phyloP scores from a whole-genome alignment of 1,284 basidiomycete species.

The Ustilago shanxiensis region DNA sequence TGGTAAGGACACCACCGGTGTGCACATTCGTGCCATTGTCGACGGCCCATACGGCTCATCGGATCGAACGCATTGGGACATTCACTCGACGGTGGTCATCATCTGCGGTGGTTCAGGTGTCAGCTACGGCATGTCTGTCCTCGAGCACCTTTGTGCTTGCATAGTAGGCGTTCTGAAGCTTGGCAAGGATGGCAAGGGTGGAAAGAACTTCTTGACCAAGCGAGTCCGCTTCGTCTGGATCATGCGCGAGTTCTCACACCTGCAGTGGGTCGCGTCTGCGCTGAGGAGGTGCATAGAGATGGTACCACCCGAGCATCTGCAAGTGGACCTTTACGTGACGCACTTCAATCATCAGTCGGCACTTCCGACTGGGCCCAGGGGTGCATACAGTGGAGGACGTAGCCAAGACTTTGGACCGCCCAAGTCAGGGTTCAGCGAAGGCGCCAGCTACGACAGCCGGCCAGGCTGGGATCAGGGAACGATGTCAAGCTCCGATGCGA shows the following conservation, averaged over 20 bases:
- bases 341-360: conserved; percentile 58
- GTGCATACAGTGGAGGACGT: conserved; percentile 10
- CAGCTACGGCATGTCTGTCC: conserved; percentile 79
- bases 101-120: conserved; percentile 85
- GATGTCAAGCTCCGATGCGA: conserved; percentile 14
- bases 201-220: conserved; percentile 73
- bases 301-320: conserved; percentile 76
- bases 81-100: conserved; percentile 77
- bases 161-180: conserved; percentile 71
- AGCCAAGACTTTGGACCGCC: conserved; percentile 16
- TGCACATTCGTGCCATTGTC: conserved; percentile 77
- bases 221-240: conserved; percentile 87
- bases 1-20: conserved; percentile 72
- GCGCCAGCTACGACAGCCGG: conserved; percentile 18
- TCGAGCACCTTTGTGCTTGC: conserved; percentile 79
- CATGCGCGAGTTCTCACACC: conserved; percentile 82
- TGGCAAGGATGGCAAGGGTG: conserved; percentile 61
- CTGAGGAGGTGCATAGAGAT: conserved; percentile 79
- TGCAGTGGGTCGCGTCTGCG: conserved; percentile 83
- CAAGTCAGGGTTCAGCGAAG: conserved; percentile 15
- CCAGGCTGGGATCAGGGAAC: conserved; percentile 8
- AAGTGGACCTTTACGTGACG: conserved; percentile 82
- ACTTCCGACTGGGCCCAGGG: conserved; percentile 10
- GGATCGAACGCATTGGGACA: conserved; percentile 77
- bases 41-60: conserved; percentile 86